Evolutionary conservation across 441 rosid species (phyloP).

Genomic region (Bocquillonia castaneifolia): DNA sequence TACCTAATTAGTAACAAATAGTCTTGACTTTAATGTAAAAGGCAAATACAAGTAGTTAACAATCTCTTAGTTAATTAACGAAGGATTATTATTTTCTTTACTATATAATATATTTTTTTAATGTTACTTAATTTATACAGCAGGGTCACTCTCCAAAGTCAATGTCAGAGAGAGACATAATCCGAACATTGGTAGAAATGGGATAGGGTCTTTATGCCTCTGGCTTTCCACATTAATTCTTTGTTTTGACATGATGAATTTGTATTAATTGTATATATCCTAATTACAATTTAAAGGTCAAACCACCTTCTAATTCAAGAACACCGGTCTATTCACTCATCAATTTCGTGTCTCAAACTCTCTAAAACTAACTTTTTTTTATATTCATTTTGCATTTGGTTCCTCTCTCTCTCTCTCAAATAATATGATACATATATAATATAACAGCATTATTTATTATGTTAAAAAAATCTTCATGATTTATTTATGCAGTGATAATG

Average conservation of each 20-base stretch:
- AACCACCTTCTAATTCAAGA: constrained; percentile 19
- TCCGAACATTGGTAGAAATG: constrained; percentile 4
- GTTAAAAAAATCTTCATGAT: no score
- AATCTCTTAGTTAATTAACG: constrained; percentile 24
- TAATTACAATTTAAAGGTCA: constrained; percentile 25
- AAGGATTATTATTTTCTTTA: not conserved
- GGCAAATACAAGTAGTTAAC: constrained; percentile 7
- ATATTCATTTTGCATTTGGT: constrained; percentile 11
- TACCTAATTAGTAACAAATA: constrained; percentile 39
- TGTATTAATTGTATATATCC: no score
- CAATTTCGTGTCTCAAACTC: constrained; percentile 29
- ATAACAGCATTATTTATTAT: no score
- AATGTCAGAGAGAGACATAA: constrained; percentile 13
- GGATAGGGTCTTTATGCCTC: not conserved
- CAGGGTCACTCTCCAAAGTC: constrained; percentile 6
- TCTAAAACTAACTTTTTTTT: constrained; percentile 32
- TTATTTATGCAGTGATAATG: no score
- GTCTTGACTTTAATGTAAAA: constrained; percentile 29
- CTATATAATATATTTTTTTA: not conserved
- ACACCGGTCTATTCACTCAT: constrained; percentile 7
- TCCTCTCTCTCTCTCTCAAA: not conserved
- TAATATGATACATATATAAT: not conserved
- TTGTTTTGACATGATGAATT: no score
- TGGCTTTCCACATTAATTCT: not conserved
- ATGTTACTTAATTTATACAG: not conserved